Conservation (phyloP, 2,329 filamentous ascomycete genomes). For the Teratosphaeria epicoccoides region DNA sequence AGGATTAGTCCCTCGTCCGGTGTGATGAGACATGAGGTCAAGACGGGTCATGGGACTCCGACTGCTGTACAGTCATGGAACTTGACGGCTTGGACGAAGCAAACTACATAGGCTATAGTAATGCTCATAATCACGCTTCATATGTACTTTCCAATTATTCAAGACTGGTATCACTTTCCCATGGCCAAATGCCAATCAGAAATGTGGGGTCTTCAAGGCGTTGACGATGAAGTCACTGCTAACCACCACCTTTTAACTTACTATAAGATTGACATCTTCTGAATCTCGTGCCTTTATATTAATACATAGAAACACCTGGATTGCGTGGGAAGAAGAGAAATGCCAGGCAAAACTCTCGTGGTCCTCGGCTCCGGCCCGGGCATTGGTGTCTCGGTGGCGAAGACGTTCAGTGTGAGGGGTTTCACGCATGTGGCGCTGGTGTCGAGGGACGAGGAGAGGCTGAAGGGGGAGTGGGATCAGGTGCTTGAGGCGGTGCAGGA, state of each 20-base stretch:
- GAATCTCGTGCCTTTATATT: too few relatives aligned
- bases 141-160: too few relatives aligned
- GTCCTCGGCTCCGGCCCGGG: conserved; percentile 41
- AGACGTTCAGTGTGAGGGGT: conserved; percentile 33
- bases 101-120: too few relatives aligned
- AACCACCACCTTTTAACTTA: neutral
- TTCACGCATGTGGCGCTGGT: conserved; percentile 41
- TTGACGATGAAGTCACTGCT: neutral
- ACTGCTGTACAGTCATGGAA: too few relatives aligned
- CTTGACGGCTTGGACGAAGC: too few relatives aligned
- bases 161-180: too few relatives aligned
- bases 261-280: neutral
- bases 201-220: too few relatives aligned
- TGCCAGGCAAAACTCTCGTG: conserved; percentile 22
- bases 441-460: conserved; percentile 32
- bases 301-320: too few relatives aligned
- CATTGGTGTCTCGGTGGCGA: conserved; percentile 35
- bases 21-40: neutral
- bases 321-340: too few relatives aligned
- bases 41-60: neutral
- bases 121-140: too few relatives aligned
- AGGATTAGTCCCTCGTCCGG: neutral
- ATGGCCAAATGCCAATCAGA: neutral
- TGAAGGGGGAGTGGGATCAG: conserved; percentile 25
- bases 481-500: conserved; percentile 24